Base-by-base conservation (phyloP, 805 yeast species). In the Nakazawaea anatomiae region DNA sequence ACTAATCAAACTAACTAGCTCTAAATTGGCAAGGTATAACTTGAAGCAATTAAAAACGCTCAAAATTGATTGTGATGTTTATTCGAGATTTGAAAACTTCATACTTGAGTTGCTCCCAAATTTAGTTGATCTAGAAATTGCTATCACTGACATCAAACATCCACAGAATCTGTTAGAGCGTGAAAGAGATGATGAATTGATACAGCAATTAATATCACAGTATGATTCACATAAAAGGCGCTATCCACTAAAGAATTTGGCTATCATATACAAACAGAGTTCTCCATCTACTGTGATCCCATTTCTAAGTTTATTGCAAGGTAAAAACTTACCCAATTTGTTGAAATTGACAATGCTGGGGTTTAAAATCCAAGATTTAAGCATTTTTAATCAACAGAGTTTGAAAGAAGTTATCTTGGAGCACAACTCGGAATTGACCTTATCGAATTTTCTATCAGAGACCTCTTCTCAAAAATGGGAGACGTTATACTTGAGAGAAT, bases 21-120 rank as follows among this genome's bases (percentile, higher is more conserved):
- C 53, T 7, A 46, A 42, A 28, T 35, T 51, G 12, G 47, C 43
- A 2, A 18, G 41, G 42, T 34, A 14, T 28, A 51, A 51, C 42
- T 36, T 46, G 6, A 6, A 10, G 12, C 10, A 5, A 12, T 42
- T 51, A 9, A 38, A 38, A 27, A 10, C 11, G 14, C 28, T 51
- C 34, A 38, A 38, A 39, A 9, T 51, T 12, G 47, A 46, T 9
- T 18, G 32, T 14, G 25, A 25, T 14, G 12, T 51, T 3, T 39
- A 35, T 34, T 9, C 27, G 12, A 35, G 32, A 9, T 41, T 47
- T 42, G 50, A 47, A 12, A 39, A 47, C 25, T 42, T n/a, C 14
- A 18, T 47, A 4, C 10, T 47, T 11, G 46, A 41, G 18, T n/a
- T 42, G 34, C 28, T 47, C 11, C 50, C 50, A 25, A 32, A 34